Evolutionary conservation across 2,329 filamentous ascomycete genomes (phyloP).

Genomic region (Blastomyces percursus): DNA sequence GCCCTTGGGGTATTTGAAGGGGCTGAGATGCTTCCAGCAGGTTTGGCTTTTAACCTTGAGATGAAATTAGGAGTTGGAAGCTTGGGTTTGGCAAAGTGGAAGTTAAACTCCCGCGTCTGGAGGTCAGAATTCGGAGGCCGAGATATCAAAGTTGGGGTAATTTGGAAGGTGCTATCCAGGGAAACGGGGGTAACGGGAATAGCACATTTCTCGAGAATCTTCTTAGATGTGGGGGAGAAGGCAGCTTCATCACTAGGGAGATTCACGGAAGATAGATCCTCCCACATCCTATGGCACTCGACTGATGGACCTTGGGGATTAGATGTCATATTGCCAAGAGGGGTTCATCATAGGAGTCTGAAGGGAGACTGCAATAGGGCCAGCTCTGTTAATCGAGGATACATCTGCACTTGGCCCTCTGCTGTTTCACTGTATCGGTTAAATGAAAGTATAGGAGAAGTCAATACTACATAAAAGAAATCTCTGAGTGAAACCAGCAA

Average conservation of each 20-base stretch:
- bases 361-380: not conserved
- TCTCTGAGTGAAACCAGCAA: not conserved
- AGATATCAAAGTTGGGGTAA: conserved; percentile 21
- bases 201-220: conserved; percentile 14
- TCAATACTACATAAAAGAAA: not conserved
- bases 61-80: conserved; percentile 14
- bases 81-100: conserved; percentile 27
- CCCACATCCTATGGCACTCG: not conserved
- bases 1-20: not conserved
- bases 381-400: not conserved
- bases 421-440: not conserved
- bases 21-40: not conserved
- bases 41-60: conserved; percentile 7
- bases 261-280: not conserved
- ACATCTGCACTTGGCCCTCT: not conserved
- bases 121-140: conserved; percentile 24
- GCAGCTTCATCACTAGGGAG: conserved; percentile 9
- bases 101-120: conserved; percentile 23
- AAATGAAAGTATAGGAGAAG: not conserved
- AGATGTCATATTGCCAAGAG: not conserved
- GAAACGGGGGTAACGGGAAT: conserved; percentile 8
- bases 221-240: conserved; percentile 15
- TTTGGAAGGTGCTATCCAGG: conserved; percentile 7
- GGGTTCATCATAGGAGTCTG: not conserved
- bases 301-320: not conserved